A percentile compares a stretch with the other conserved stretches of the same genome.
These are phyloP conservation scores for Apiospora hydei DNA, from an alignment of 2,329 filamentous ascomycete species.

Conservation along the genomic window DNA sequence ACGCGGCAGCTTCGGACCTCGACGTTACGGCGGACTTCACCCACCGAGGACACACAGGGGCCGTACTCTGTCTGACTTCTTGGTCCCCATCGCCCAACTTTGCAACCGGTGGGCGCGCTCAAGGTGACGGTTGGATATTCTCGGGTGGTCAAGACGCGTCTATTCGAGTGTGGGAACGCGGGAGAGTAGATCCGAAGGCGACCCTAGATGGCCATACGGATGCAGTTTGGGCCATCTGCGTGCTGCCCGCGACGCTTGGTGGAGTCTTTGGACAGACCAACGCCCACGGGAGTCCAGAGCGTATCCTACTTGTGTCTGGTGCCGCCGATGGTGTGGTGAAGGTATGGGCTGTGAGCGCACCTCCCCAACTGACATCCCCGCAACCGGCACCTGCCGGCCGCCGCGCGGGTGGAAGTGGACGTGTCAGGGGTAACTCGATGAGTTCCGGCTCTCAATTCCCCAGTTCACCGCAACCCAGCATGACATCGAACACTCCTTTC, in stretches of 20 bases:
- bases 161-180: slow-evolving; percentile 93
- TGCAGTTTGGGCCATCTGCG: slow-evolving; percentile 94
- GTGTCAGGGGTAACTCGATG: slow-evolving; percentile 88
- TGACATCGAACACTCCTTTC: slow-evolving; percentile 86
- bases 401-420: slow-evolving; percentile 68
- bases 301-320: slow-evolving; percentile 89
- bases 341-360: slow-evolving; percentile 92
- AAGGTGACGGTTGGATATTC: slow-evolving; percentile 97
- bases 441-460: slow-evolving; percentile 93
- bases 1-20: slow-evolving; percentile 73
- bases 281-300: slow-evolving; percentile 80
- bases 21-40: slow-evolving; percentile 96
- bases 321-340: slow-evolving; percentile 90
- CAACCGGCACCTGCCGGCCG: slow-evolving; percentile 70
- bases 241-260: slow-evolving; percentile 83
- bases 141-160: slow-evolving; percentile 95
- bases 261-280: slow-evolving; percentile 79
- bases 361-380: slow-evolving; percentile 84
- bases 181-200: slow-evolving; percentile 92
- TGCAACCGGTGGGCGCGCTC: slow-evolving; percentile 83
- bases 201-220: slow-evolving; percentile 94
- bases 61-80: slow-evolving; percentile 85
- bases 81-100: slow-evolving; percentile 90
- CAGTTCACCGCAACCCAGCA: slow-evolving; percentile 86
- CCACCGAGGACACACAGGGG: slow-evolving; percentile 90